Evolutionary conservation across 2,329 filamentous ascomycete species (phyloP).

Genomic region (Botrytis fabae): DNA sequence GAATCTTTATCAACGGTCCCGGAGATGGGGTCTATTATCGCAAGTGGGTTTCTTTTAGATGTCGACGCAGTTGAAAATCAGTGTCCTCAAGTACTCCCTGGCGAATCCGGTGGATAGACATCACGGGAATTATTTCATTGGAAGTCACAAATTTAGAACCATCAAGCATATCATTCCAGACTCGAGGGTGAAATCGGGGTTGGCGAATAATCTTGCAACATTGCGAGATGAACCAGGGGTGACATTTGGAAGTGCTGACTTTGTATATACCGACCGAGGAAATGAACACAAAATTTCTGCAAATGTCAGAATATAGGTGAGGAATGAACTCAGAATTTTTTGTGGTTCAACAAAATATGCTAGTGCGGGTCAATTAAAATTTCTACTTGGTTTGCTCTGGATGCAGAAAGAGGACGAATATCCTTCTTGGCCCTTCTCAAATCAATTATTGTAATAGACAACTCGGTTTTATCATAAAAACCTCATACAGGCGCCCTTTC

Average conservation of each 20-base stretch:
- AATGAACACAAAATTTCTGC: not conserved
- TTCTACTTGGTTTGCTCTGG: not conserved
- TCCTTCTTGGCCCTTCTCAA: not conserved
- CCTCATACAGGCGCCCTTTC: not conserved
- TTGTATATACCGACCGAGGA: not conserved
- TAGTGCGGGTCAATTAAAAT: not conserved
- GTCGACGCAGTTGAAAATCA: not conserved
- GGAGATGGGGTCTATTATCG: not conserved
- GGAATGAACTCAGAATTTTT: not conserved
- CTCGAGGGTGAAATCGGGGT: not conserved
- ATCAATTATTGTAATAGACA: not conserved
- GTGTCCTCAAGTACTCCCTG: not conserved
- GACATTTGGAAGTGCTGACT: no score
- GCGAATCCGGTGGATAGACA: not conserved
- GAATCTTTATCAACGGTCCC: not conserved
- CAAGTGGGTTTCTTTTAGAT: not conserved
- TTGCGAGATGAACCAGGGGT: not conserved
- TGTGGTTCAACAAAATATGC: not conserved
- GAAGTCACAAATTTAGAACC: not conserved
- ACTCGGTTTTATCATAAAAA: not conserved
- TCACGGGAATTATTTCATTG: not conserved
- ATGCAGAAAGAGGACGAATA: not conserved
- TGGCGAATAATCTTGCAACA: not conserved
- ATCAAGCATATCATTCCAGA: not conserved
- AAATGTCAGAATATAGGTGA: not conserved